Base-by-base conservation (phyloP, 805 yeast genomes). In the Zygosaccharomyces pseudorouxii region DNA sequence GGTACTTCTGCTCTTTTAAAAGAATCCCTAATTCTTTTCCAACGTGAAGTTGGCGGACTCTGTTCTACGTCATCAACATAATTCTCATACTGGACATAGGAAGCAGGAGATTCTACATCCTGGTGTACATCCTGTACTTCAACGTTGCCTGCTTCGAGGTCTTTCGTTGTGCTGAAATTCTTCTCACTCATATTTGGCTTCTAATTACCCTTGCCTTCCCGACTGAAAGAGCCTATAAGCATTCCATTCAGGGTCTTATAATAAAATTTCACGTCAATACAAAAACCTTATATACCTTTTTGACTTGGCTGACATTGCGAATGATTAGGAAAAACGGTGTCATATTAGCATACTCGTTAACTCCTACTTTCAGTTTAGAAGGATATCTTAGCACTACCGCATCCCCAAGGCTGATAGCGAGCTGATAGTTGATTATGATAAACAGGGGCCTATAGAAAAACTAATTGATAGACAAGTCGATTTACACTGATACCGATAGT, bases 1-100 rank as follows among this genome's bases (percentile, higher is more conserved):
- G 59, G 64, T 36, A 60, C 60, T 55, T 64, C 57, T 47, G 56
- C 71, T 48, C 67, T 64, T 58, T 70, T 76, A 67, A 78, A 78
- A 4, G 82, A 76, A 58, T 78, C 80, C 53, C 68, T 73, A 55
- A 78, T 71, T 22, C 57, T 56, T 46, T 65, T 68, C 79, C 79
- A 75, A 57, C 63, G 69, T 22, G 54, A 39, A 19, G 29, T 5
- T 5, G 38, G 29, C 23, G 42, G 20, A 14, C 35, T 16, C 45
- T 33, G 20, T 6, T 29, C 38, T 18, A 40, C 36, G 11, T 28
- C 42, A 3, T 40, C n/a, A 8, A 45, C 25, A 2, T 22, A 48
- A 3, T 47, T 28, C 16, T 46, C 42, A 18, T 45, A 45, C 7
- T 42, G 41, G 18, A n/a, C 43, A 14, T 23, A 38, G 11, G 38